Base-by-base conservation (phyloP, 2,329 filamentous ascomycete species). In the Cyphellophora europaea region DNA sequence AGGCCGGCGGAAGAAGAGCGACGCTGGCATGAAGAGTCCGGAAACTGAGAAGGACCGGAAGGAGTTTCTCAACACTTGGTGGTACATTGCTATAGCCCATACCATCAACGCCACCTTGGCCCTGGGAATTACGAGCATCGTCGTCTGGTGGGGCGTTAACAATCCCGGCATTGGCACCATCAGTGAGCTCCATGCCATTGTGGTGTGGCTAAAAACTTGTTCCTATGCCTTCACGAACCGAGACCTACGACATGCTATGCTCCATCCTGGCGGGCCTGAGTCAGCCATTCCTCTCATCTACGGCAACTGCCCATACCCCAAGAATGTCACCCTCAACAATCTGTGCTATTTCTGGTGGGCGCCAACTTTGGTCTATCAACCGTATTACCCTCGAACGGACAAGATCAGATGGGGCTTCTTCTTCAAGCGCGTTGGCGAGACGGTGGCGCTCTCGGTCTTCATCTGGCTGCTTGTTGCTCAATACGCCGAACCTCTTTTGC, bases 261-360 rank as follows among this genome's bases (percentile, higher is more conserved):
- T 96, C 14, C 83, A 93, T 52, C 83, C 86, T 36, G 72, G 74
- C 41, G 77, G 82, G 38, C 52, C 56, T 8, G 71, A 79, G 33
- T 74, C 77, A 30, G 70, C 74, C 15, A 66, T 95, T 3, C 91
- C 91, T 1, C 78, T 84, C 23, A 68, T 96, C 15, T 98, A 96
- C 63, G 67, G 71, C 10, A 55, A 74, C 35, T 93, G 87, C 51
- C 84, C 89, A 0, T 98, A 98, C 55, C 91, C 91, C 0, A 62
- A 74, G 31, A 98, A 96, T 58, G 84, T 98, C 58, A 93, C 87
- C 3, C 71, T 95, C 48, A 63, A 70, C 33, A 98, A 96, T 55
- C 66, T 98, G 16, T 76, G 75, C 38, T 98, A 96, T 62, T 98
- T 98, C 58, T 96, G 91, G 89, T 89, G 88, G 79, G 91, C 89